phyloP scores from a whole-genome alignment of 2,329 filamentous ascomycete species.

The Hypoxylon sp. region DNA sequence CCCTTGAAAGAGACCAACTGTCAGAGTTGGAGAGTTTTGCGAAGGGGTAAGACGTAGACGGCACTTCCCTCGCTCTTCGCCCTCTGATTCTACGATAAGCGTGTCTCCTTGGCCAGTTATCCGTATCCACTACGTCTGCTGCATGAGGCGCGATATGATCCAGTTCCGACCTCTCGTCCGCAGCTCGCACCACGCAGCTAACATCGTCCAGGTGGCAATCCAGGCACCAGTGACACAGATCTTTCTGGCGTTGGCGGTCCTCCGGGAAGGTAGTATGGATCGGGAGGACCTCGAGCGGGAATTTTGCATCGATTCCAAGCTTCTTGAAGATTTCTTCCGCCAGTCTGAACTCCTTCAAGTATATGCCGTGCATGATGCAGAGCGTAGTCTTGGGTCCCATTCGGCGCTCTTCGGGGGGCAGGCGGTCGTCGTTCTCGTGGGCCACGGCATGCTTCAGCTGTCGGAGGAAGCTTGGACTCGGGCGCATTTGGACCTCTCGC shows the following conservation, averaged over 20 bases:
- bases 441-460: background rate
- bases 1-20: too few species aligned
- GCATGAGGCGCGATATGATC: too few species aligned
- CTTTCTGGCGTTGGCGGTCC: background rate
- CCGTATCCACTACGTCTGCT: too few species aligned
- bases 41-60: too few species aligned
- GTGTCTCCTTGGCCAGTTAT: too few species aligned
- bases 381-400: too few species aligned
- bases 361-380: background rate
- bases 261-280: background rate
- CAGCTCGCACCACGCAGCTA: background rate
- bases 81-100: too few species aligned
- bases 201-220: background rate
- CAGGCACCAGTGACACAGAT: slow-evolving; percentile 14
- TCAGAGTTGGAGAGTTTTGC: too few species aligned
- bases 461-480: background rate
- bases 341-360: background rate
- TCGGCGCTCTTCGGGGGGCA: background rate
- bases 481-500: background rate
- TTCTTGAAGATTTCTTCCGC: background rate
- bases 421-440: background rate
- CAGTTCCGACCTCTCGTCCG: too few species aligned
- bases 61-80: too few species aligned
- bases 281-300: background rate
- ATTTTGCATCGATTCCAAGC: background rate